Percentiles rank a stretch among this genome's conserved stretches.
Conservation (phyloP, 1,284 basidiomycete species). For the Pseudozyma sp. region DNA sequence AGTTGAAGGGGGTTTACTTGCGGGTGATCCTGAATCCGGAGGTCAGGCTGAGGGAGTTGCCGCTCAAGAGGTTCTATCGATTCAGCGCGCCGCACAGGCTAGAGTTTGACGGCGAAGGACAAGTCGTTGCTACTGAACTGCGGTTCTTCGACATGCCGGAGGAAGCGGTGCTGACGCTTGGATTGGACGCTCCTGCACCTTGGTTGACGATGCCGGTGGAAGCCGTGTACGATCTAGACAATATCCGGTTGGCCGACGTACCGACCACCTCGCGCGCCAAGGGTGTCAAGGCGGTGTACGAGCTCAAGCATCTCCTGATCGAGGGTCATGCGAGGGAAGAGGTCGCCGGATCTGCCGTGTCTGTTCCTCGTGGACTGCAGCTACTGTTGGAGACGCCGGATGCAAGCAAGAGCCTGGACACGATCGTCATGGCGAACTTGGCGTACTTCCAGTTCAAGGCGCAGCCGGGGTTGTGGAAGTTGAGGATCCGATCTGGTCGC, state of each 20-base stretch:
- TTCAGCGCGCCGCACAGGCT: conserved; percentile 77
- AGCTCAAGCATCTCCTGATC: conserved; percentile 88
- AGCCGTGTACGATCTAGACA: conserved; percentile 93
- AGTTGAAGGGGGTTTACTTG: conserved; percentile 50
- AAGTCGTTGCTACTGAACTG: conserved; percentile 61
- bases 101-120: conserved; percentile 78
- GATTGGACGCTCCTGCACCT: conserved; percentile 86
- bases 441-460: conserved; percentile 97
- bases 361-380: conserved; percentile 79
- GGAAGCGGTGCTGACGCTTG: conserved; percentile 85
- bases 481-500: conserved; percentile 84
- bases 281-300: conserved; percentile 82
- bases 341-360: conserved; percentile 70
- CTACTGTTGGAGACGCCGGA: conserved; percentile 60
- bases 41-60: conserved; percentile 74
- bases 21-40: conserved; percentile 60
- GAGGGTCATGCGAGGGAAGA: conserved; percentile 91
- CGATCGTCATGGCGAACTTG: conserved; percentile 86
- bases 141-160: conserved; percentile 70
- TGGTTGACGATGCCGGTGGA: conserved; percentile 92
- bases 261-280: conserved; percentile 71
- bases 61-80: conserved; percentile 93
- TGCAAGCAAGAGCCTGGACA: conserved; percentile 55
- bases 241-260: conserved; percentile 83
- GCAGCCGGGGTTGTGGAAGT: conserved; percentile 84